Base-by-base conservation (phyloP, 345 rosid genomes). In the Aurinia saxatilis region DNA sequence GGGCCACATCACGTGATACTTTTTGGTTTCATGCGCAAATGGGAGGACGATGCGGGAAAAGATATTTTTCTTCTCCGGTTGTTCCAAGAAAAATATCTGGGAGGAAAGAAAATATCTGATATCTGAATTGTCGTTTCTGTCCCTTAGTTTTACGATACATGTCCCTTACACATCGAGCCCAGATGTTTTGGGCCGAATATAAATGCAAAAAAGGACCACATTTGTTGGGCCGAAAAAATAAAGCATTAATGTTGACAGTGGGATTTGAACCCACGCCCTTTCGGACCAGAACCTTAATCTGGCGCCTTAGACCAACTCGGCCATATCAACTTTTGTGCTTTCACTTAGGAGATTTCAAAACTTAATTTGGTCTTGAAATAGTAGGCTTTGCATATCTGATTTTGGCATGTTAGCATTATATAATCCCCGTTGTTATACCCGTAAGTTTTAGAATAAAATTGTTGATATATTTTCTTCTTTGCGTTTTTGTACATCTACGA, bases 271-370 rank as follows among this genome's bases (percentile, higher is more conserved):
- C 95, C 87, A 83, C 86, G 86, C 86, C 87, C 88, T 86, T 89
- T 86, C 95, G 86, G 91, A 92, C 93, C 95, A 88, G 89, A 84
- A 89, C 96, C 98, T 86, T 82, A 88, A 92, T 84, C 91, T 86
- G 93, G 88, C 91, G 86, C 92, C 92, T 86, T 86, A 82, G 88
- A 83, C 92, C 85, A 83, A 87, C 92, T 83, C 87, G 87, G 87
- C 88, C 92, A 82, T 84, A 80, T 81, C 85, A 77, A 84, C 92
- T 27, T 27, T 5, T 27, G 30, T 5, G 4, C 25, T 21, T 21
- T 21, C 25, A 21, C 25, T n/a, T n/a, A n/a, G n/a, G n/a, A n/a
- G n/a, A n/a, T n/a, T n/a, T n/a, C n/a, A n/a, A n/a, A n/a, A n/a
- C n/a, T n/a, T n/a, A n/a, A n/a, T n/a, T n/a, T n/a, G n/a, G n/a